Conservation (phyloP, 1,139 yeast species). For the Starmera stellimalicola region DNA sequence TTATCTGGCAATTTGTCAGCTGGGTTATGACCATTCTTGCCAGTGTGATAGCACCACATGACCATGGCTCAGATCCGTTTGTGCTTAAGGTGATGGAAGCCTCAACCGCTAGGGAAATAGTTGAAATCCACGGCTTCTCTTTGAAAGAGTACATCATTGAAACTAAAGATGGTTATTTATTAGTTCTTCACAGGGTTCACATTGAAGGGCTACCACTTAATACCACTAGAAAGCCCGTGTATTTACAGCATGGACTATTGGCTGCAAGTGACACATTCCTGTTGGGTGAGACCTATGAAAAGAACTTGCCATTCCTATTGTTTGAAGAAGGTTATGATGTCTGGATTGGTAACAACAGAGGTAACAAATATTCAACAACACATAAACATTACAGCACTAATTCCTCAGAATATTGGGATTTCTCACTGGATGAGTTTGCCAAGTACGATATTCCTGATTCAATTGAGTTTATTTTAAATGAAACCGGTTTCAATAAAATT, state of each 20-base stretch:
- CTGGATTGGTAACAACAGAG: conserved; percentile 85
- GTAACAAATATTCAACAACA: conserved; percentile 71
- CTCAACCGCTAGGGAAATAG: too few relatives aligned
- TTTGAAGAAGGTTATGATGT: conserved; percentile 79
- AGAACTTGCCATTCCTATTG: conserved; percentile 59
- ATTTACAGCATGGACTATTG: conserved; percentile 77
- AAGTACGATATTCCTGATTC: conserved; percentile 73
- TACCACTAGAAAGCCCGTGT: conserved; percentile 42
- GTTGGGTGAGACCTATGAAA: conserved; percentile 34
- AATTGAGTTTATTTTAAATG: conserved; percentile 48
- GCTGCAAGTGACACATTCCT: conserved; percentile 84
- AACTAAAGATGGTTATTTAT: conserved; percentile 38
- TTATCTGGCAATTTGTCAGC: too few relatives aligned
- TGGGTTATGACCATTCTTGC: too few relatives aligned
- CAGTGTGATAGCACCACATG: too few relatives aligned
- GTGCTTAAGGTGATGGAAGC: too few relatives aligned
- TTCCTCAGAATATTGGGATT: conserved; percentile 64
- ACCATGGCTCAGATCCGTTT: too few relatives aligned
- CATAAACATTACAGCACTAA: conserved; percentile 31
- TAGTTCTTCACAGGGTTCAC: conserved; percentile 38
- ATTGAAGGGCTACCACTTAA: conserved; percentile 21
- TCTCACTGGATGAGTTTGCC: conserved; percentile 80
- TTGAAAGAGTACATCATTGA: conserved; percentile 63
- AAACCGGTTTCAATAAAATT: conserved; percentile 34
- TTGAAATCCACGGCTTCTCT: too few relatives aligned